Evolutionary conservation across 2,329 filamentous ascomycete genomes (phyloP).

Genomic region (Dothideomycetes sp.): DNA sequence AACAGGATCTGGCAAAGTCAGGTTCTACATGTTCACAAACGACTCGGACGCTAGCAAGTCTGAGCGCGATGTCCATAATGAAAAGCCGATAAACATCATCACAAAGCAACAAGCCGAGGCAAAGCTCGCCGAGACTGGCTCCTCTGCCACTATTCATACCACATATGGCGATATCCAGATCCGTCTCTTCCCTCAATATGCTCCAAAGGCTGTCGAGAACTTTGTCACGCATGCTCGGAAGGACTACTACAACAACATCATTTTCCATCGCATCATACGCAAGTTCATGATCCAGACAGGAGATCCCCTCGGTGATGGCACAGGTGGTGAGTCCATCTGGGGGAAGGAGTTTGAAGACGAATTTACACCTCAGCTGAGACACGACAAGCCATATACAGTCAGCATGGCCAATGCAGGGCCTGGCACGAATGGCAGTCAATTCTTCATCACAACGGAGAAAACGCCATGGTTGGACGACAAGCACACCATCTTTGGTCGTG

Average conservation of each 20-base stretch:
- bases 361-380: slow-evolving; percentile 69
- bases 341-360: slow-evolving; percentile 88
- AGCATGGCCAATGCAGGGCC: slow-evolving; percentile 97
- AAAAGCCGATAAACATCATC: slow-evolving; percentile 62
- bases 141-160: slow-evolving; percentile 77
- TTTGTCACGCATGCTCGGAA: slow-evolving; percentile 84
- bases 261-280: slow-evolving; percentile 92
- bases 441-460: slow-evolving; percentile 97
- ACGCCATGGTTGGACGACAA: slow-evolving; percentile 94
- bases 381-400: slow-evolving; percentile 92
- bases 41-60: slow-evolving; percentile 73
- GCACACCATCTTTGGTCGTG: slow-evolving; percentile 90
- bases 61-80: slow-evolving; percentile 85
- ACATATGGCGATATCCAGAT: slow-evolving; percentile 90
- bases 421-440: slow-evolving; percentile 91
- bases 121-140: slow-evolving; percentile 58
- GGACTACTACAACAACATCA: slow-evolving; percentile 94
- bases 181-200: slow-evolving; percentile 82
- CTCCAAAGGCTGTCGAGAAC: slow-evolving; percentile 92
- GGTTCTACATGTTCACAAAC: slow-evolving; percentile 98
- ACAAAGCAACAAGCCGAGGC: slow-evolving; percentile 39
- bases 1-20: slow-evolving; percentile 75
- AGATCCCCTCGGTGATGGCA: slow-evolving; percentile 79
- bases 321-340: slow-evolving; percentile 86
- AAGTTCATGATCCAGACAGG: slow-evolving; percentile 97